phyloP scores from a whole-genome alignment of 2,329 filamentous ascomycete species.

The Fusarium sp. region DNA sequence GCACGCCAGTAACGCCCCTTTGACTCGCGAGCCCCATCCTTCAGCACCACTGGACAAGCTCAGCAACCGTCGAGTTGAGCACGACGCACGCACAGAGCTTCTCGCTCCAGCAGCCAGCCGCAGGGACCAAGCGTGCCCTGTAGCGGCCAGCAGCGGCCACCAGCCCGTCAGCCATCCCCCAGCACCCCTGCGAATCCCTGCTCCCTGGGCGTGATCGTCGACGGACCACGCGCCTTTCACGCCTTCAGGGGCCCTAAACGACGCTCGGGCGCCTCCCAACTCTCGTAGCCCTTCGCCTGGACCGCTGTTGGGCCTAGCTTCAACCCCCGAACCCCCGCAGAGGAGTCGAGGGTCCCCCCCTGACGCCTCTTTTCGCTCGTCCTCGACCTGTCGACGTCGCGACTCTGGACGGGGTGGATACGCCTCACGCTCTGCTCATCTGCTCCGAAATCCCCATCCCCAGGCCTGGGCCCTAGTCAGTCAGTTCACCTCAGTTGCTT shows the following conservation, averaged over 20 bases:
- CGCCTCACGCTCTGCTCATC: conserved; percentile 35
- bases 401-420: conserved; percentile 30
- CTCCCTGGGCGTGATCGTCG: conserved; percentile 42
- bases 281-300: conserved; percentile 35
- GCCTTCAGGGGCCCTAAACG: conserved; percentile 42
- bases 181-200: conserved; percentile 30
- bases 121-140: conserved; percentile 10
- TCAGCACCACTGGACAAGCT: conserved; percentile 20
- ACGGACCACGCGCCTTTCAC: conserved; percentile 37
- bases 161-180: conserved; percentile 11
- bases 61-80: conserved; percentile 10
- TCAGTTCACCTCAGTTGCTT: conserved; percentile 34
- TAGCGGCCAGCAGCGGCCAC: conserved; percentile 19
- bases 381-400: conserved; percentile 25
- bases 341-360: conserved; percentile 43
- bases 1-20: conserved; percentile 6
- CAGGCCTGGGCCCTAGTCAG: conserved; percentile 6
- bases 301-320: conserved; percentile 44
- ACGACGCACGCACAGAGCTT: conserved; percentile 3
- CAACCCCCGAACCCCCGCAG: conserved; percentile 43
- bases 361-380: conserved; percentile 44
- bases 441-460: conserved; percentile 23
- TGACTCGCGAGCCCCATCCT: conserved; percentile 20
- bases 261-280: conserved; percentile 43
- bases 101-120: background rate